Evolutionary conservation across 1,284 basidiomycete species (phyloP).

Genomic region (Apiotrichum mycotoxinovorans): DNA sequence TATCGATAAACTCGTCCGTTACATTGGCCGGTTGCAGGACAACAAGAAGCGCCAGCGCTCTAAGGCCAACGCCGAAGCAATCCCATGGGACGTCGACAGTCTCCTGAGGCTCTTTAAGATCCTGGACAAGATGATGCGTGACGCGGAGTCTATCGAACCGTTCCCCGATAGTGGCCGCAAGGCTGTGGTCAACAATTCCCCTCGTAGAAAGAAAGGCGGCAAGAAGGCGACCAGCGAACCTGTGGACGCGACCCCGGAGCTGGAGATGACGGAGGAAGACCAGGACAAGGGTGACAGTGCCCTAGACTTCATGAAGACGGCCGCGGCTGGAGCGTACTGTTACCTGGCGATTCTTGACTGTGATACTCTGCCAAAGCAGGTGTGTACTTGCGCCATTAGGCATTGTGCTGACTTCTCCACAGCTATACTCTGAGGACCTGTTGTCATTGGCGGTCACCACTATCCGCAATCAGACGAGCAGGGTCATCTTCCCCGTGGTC

Average conservation of each 20-base stretch:
- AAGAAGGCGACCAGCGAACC: constrained; percentile 43
- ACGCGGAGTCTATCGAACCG: constrained; percentile 67
- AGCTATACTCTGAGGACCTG: constrained; percentile 89
- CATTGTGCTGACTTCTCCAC: constrained; percentile 19
- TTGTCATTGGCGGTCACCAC: constrained; percentile 71
- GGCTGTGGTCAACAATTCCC: constrained; percentile 24
- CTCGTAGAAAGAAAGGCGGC: constrained; percentile 53
- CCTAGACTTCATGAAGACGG: constrained; percentile 63
- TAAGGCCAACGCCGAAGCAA: constrained; percentile 5
- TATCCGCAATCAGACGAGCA: constrained; percentile 73
- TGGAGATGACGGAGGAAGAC: constrained; percentile 54
- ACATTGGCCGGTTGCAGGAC: constrained; percentile 28
- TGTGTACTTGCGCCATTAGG: constrained; percentile 44
- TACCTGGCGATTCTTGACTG: constrained; percentile 70
- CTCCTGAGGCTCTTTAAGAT: constrained; percentile 67
- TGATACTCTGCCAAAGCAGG: constrained; percentile 78
- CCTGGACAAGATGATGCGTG: constrained; percentile 68
- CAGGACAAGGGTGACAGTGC: constrained; percentile 55
- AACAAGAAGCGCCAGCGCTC: constrained; percentile 19
- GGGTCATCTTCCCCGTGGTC: constrained; percentile 80
- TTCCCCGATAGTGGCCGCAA: constrained; percentile 53
- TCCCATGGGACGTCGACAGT: constrained; percentile 56
- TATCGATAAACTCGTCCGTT: constrained; percentile 61
- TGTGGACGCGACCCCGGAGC: constrained; percentile 8
- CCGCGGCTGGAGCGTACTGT: constrained; percentile 74